These are phyloP conservation scores for Hanseniaspora gamundiae DNA, from an alignment of 1,139 yeast species.

Conservation along the genomic window DNA sequence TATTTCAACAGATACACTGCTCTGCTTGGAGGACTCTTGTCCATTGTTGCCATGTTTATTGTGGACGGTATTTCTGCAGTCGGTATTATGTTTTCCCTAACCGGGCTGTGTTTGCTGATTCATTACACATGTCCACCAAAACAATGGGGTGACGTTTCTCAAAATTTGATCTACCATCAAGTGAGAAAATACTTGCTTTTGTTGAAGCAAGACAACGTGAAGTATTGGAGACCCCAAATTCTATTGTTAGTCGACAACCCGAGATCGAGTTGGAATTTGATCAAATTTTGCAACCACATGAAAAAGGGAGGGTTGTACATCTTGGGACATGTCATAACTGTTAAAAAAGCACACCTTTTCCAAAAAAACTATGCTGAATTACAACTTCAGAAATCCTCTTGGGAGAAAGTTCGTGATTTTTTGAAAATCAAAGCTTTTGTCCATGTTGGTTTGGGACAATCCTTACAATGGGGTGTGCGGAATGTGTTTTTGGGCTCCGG, in stretches of 20 bases:
- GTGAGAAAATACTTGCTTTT: conserved; percentile 72
- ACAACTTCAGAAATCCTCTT: conserved; percentile 60
- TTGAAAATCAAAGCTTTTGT: conserved; percentile 82
- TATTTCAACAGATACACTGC: conserved; percentile 81
- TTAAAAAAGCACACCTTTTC: conserved; percentile 33
- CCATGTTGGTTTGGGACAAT: conserved; percentile 80
- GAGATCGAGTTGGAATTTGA: conserved; percentile 78
- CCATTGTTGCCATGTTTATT: conserved; percentile 78
- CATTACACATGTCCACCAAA: conserved; percentile 90
- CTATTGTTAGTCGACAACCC: conserved; percentile 82
- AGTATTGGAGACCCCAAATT: conserved; percentile 96
- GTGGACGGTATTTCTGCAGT: conserved; percentile 88
- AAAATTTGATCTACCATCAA: conserved; percentile 85
- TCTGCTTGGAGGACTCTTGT: conserved; percentile 52
- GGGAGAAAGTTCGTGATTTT: conserved; percentile 71
- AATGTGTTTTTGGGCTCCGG: conserved; percentile 89
- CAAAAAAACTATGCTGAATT: conserved; percentile 55
- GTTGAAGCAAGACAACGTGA: conserved; percentile 81
- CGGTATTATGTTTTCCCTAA: conserved; percentile 52
- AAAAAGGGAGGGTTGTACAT: conserved; percentile 91
- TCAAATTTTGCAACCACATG: conserved; percentile 86
- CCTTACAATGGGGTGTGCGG: conserved; percentile 90
- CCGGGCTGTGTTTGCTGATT: conserved; percentile 57
- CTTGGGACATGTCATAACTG: conserved; percentile 78
- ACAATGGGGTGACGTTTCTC: conserved; percentile 96